Conservation (phyloP, 768 basidiomycete species). For the Chalciporus sphaerocephalus region DNA sequence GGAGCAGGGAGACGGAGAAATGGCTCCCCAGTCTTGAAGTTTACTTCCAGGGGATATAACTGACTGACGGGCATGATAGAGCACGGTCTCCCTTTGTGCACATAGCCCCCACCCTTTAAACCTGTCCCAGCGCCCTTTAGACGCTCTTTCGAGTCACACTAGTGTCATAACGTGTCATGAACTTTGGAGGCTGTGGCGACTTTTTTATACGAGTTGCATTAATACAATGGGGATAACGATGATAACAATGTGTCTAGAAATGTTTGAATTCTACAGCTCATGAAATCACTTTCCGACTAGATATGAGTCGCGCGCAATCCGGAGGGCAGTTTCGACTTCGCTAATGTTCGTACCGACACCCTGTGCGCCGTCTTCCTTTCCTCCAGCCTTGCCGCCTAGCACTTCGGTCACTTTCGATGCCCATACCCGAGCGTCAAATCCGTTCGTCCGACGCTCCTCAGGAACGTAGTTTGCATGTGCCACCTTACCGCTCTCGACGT, state of each 20-base stretch:
- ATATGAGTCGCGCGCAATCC: slow-evolving; percentile 46
- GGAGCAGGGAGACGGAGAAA: slow-evolving; percentile 53
- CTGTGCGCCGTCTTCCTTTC: slow-evolving; percentile 89
- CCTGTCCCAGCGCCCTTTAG: not conserved
- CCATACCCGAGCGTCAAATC: slow-evolving; percentile 87
- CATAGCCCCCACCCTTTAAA: not conserved
- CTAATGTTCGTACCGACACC: slow-evolving; percentile 72
- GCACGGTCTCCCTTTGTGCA: not conserved
- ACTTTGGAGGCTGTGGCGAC: not conserved
- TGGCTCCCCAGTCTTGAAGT: slow-evolving; percentile 44
- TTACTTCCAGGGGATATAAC: slow-evolving; percentile 38
- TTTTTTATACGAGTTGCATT: slow-evolving; percentile 1
- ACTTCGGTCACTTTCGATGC: slow-evolving; percentile 71
- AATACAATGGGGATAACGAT: not conserved
- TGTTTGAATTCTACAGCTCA: not conserved
- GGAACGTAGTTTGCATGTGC: slow-evolving; percentile 85
- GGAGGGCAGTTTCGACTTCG: slow-evolving; percentile 65
- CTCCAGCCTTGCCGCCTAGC: slow-evolving; percentile 94
- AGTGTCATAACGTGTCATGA: not conserved
- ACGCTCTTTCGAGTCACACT: not conserved
- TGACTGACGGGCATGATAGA: slow-evolving; percentile 20
- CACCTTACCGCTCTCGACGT: slow-evolving; percentile 65
- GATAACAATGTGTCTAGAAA: not conserved
- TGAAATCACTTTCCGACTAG: slow-evolving; percentile 15
- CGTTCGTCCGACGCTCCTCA: slow-evolving; percentile 53